A percentile compares a stretch with the other conserved stretches of the same genome.
phyloP scores from a whole-genome alignment of 2,329 filamentous ascomycete genomes.

The Claviceps arundinis region DNA sequence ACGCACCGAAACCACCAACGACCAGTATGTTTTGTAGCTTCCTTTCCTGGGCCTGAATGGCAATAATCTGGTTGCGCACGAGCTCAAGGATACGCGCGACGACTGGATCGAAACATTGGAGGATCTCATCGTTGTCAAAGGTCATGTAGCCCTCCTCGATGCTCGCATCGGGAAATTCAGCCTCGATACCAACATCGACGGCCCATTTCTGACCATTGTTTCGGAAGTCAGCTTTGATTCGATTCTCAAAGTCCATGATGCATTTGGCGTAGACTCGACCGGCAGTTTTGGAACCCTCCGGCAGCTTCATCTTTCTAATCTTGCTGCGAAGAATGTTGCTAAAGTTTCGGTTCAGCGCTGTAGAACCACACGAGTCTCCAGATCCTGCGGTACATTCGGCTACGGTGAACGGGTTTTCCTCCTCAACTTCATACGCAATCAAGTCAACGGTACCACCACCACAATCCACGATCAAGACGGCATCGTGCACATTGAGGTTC shows the following conservation, averaged over 20 bases:
- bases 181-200: constrained; percentile 95
- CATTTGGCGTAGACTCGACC: constrained; percentile 97
- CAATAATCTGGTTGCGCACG: constrained; percentile 96
- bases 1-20: constrained; percentile 94
- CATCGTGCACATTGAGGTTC: constrained; percentile 95
- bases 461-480: constrained; percentile 95
- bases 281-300: constrained; percentile 93
- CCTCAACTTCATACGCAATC: constrained; percentile 97
- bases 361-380: constrained; percentile 96
- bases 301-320: constrained; percentile 98
- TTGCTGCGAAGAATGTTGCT: constrained; percentile 96
- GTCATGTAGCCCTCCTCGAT: constrained; percentile 99
- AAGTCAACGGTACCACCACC: constrained; percentile 97
- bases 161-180: constrained; percentile 91
- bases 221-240: constrained; percentile 98
- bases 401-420: constrained; percentile 92
- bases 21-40: constrained; percentile 91
- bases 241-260: constrained; percentile 99
- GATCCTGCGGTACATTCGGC: constrained; percentile 95
- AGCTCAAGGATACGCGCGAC: constrained; percentile 94
- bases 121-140: constrained; percentile 96
- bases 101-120: constrained; percentile 97
- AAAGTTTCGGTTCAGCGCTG: constrained; percentile 93
- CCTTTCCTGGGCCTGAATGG: constrained; percentile 93
- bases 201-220: constrained; percentile 99